Percentiles rank a stretch among this genome's conserved stretches.
phyloP scores from a whole-genome alignment of 148 eudicot genomes.

The Rhododendron ovatum region DNA sequence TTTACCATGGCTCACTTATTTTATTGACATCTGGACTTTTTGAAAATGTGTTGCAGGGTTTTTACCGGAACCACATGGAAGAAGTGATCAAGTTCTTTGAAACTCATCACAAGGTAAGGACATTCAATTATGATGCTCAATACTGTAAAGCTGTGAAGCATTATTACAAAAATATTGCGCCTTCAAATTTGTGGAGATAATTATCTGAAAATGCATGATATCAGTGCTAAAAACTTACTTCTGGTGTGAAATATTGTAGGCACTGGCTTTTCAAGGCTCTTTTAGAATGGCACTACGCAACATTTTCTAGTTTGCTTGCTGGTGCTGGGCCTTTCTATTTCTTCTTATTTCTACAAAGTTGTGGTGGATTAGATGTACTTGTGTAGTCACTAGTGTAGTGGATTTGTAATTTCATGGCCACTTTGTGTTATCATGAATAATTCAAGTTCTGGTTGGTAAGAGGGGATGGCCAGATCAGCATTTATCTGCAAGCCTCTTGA shows the following conservation, averaged over 20 bases:
- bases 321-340: background rate
- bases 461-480: conserved; percentile 8
- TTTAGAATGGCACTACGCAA: background rate
- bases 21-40: background rate
- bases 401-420: background rate
- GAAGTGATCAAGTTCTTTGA: conserved; percentile 93
- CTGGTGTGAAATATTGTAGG: background rate
- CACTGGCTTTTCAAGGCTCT: background rate
- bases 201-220: background rate
- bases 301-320: background rate
- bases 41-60: conserved; percentile 54
- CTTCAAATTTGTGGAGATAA: background rate
- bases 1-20: background rate
- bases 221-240: background rate
- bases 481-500: background rate
- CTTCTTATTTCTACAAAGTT: background rate
- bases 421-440: background rate
- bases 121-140: background rate
- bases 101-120: conserved; percentile 84
- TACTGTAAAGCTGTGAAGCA: background rate
- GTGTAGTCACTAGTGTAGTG: background rate
- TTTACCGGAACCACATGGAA: conserved; percentile 97
- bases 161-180: background rate
- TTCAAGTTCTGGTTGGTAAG: background rate
- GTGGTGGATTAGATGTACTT: background rate